Conservation (phyloP, 495 filamentous ascomycete genomes). For the Talaromyces thailandensis region DNA sequence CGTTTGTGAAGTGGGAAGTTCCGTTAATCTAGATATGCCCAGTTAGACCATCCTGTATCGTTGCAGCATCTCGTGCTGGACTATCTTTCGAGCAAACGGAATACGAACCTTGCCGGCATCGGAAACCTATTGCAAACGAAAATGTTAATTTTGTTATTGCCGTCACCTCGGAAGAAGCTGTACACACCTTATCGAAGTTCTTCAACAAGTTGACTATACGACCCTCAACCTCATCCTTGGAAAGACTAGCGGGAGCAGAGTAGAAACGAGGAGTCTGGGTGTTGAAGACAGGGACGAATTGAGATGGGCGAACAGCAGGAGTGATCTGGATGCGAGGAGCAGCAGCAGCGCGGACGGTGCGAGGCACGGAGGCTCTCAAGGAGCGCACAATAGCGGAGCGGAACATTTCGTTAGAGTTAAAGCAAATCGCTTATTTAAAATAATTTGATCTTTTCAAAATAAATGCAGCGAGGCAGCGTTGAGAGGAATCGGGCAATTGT, state of each 20-base stretch:
- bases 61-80: not conserved
- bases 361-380: conserved; percentile 49
- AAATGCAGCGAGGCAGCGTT: conserved; percentile 17
- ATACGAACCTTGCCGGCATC: conserved; percentile 63
- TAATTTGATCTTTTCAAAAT: not conserved
- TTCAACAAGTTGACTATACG: conserved; percentile 87
- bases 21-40: conserved; percentile 56
- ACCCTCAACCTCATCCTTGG: conserved; percentile 77
- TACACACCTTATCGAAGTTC: conserved; percentile 92
- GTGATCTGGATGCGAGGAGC: conserved; percentile 46
- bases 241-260: conserved; percentile 67
- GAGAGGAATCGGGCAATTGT: conserved; percentile 12
- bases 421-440: not conserved
- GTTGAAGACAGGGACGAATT: conserved; percentile 39
- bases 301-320: conserved; percentile 39
- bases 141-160: conserved; percentile 9
- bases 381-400: conserved; percentile 69
- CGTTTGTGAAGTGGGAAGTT: conserved; percentile 84
- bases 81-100: not conserved
- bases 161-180: not conserved
- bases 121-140: conserved; percentile 46
- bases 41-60: conserved; percentile 3
- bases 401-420: conserved; percentile 57
- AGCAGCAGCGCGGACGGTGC: conserved; percentile 45
- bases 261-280: conserved; percentile 69